Evolutionary conservation across 2,329 filamentous ascomycete genomes (phyloP).

Genomic region (Aspergillus ruber): DNA sequence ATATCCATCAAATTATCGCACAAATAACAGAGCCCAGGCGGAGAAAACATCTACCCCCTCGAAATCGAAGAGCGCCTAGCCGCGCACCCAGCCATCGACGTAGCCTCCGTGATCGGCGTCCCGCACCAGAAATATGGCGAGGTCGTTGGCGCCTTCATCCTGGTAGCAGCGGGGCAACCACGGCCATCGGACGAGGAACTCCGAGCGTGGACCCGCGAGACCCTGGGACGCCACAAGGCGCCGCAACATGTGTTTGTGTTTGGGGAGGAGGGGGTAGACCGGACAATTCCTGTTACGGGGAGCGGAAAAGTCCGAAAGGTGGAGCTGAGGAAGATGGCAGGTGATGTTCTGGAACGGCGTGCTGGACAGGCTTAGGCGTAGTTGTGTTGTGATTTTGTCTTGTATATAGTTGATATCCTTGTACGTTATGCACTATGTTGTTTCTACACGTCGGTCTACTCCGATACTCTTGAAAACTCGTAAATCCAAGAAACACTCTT

Average conservation of each 20-base stretch:
- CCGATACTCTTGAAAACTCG: too few species aligned
- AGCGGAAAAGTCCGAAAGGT: conserved; percentile 65
- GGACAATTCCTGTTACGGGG: conserved; percentile 58
- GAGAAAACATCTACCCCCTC: conserved; percentile 67
- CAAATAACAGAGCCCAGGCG: conserved; percentile 41
- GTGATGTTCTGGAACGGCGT: conserved; percentile 35
- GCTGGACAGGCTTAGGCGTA: not conserved
- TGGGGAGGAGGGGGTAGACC: conserved; percentile 52
- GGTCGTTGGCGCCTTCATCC: conserved; percentile 60
- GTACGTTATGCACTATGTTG: too few species aligned
- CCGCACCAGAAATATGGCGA: conserved; percentile 67
- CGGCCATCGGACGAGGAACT: conserved; percentile 50
- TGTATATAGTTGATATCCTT: not conserved
- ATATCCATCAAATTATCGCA: not conserved
- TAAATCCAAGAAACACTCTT: too few species aligned
- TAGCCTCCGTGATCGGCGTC: conserved; percentile 65
- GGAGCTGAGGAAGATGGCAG: conserved; percentile 46
- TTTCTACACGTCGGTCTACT: too few species aligned
- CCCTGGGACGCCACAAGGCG: conserved; percentile 61
- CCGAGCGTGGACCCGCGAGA: conserved; percentile 56
- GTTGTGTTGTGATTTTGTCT: not conserved
- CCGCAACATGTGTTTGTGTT: conserved; percentile 72
- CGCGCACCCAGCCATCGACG: conserved; percentile 54
- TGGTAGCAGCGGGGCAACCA: conserved; percentile 19
- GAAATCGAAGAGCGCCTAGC: conserved; percentile 70